Percentiles rank a stretch among this genome's conserved stretches.
phyloP scores from a whole-genome alignment of 345 rosid genomes.

The Syzygium oleosum region DNA sequence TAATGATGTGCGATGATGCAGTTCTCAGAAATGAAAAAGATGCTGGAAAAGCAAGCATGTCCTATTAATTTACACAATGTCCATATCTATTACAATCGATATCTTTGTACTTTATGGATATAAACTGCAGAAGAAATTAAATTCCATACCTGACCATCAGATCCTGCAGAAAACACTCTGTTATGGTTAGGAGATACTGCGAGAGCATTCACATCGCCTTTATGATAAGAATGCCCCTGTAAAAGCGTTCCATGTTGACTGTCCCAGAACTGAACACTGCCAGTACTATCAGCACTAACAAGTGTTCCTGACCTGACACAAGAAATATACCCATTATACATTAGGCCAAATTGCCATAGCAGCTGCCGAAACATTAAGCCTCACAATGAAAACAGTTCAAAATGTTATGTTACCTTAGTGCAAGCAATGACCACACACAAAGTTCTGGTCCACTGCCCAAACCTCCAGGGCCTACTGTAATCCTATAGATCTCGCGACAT shows the following conservation, averaged over 20 bases:
- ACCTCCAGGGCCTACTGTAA: conserved; percentile 82
- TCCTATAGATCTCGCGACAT: conserved; percentile 69
- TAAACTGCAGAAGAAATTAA: neutral
- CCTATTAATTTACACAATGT: neutral
- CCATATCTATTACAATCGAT: neutral
- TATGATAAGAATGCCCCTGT: conserved; percentile 73
- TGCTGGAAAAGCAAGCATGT: neutral
- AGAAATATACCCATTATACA: conserved; percentile 1
- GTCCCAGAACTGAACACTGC: conserved; percentile 94
- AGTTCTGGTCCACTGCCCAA: conserved; percentile 50
- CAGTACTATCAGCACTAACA: conserved; percentile 92
- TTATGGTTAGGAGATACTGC: conserved; percentile 83
- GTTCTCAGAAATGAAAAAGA: neutral
- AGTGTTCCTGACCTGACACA: conserved; percentile 56
- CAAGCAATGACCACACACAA: conserved; percentile 84
- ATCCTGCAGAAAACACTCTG: conserved; percentile 86
- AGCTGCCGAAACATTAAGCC: neutral
- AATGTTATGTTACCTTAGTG: conserved; percentile 45
- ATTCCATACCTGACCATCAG: conserved; percentile 80
- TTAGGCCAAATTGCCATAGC: neutral
- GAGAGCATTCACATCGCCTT: conserved; percentile 81
- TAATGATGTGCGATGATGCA: neutral
- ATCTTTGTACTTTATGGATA: neutral
- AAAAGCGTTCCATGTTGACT: conserved; percentile 73
- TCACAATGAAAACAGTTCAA: neutral